Evolutionary conservation across 805 yeast genomes (phyloP).

Genomic region (Schizosaccharomyces cryophilus): DNA sequence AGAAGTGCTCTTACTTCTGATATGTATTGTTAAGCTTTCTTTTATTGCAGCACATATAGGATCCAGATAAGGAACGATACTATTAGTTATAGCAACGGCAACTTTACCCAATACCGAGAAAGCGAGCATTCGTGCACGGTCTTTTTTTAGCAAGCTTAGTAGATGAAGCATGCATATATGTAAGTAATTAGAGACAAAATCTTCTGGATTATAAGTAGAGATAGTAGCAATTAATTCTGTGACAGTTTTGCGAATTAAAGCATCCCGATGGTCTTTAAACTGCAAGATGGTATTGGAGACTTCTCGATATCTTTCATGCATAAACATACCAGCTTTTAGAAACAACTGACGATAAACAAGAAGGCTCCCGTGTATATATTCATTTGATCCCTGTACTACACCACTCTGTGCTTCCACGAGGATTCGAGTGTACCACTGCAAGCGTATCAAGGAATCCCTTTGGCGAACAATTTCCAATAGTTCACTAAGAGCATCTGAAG

Average conservation of each 20-base stretch:
- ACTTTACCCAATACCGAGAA: slow-evolving; percentile 66
- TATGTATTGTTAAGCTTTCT: slow-evolving; percentile 46
- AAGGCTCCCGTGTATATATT: slow-evolving; percentile 67
- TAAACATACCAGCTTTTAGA: slow-evolving; percentile 42
- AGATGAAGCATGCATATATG: slow-evolving; percentile 58
- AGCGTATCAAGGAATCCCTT: slow-evolving; percentile 45
- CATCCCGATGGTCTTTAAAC: slow-evolving; percentile 54
- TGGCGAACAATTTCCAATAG: slow-evolving; percentile 60
- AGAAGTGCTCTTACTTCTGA: slow-evolving; percentile 38
- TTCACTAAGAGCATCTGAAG: slow-evolving; percentile 55
- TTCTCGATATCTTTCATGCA: slow-evolving; percentile 46
- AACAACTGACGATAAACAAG: slow-evolving; percentile 62
- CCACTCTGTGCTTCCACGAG: slow-evolving; percentile 44
- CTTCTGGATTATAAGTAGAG: slow-evolving; percentile 49
- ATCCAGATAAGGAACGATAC: slow-evolving; percentile 68
- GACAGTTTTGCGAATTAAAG: slow-evolving; percentile 61
- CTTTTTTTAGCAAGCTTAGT: slow-evolving; percentile 50
- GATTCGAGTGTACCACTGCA: slow-evolving; percentile 50
- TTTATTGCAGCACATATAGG: slow-evolving; percentile 63
- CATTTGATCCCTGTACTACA: slow-evolving; percentile 25
- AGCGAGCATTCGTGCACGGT: slow-evolving; percentile 52
- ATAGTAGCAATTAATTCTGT: slow-evolving; percentile 59
- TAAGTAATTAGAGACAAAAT: slow-evolving; percentile 58
- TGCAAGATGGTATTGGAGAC: slow-evolving; percentile 50
- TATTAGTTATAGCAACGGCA: slow-evolving; percentile 50